Evolutionary conservation across 1,284 basidiomycete species (phyloP), one percentile per base, ranked within the genome.

Genomic region (Rhodotorula sp.): DNA sequence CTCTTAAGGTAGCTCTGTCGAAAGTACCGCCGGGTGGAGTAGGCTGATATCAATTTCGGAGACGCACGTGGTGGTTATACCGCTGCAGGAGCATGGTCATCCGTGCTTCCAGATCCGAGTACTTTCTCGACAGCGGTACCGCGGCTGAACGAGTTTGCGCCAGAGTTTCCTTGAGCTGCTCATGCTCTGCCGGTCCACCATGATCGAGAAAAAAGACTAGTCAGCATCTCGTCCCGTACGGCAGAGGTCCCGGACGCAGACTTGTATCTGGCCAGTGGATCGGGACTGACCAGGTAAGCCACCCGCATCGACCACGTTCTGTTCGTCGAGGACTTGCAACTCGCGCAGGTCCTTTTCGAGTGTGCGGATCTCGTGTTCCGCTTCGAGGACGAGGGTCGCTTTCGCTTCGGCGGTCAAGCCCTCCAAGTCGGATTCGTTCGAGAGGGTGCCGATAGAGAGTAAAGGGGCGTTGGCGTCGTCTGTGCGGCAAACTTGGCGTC

Each of bases 391-490:
- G n/a, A 79, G 64, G 19, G 70, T 66, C 52, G 77, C 70, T 58
- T 78, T 77, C 47, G 77, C 68, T 7, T 60, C 57, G 6, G 70
- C 58, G 7, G 68, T 54, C 8, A 77, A 56, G 21, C 70, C 68
- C 16, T 47, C 23, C 1, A 56, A 23, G 19, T 57, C n/a, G 14
- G 72, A 55, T 2, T 57, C 49, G 8, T 70, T 54, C 7, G 74
- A 70, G 8, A 75, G 65, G 14, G 69, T 65, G 7, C 43, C 26
- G 26, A 56, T 7, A 6, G 62, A 31, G 3, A 79, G 72, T 6
- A 79, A 64, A 0, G 78, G 77, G 5, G 76, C 69, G 61, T 79
- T 79, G 23, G 71, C 62, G 45, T 79, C 78, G 63, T 79, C 78
- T 79, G 57, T 43, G 48, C 15, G 43, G 18, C 8, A 31, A 26